A percentile compares a stretch with the other conserved stretches of the same genome.
Conservation (phyloP, 306 rosid genomes). For the Benincasa hispida region DNA sequence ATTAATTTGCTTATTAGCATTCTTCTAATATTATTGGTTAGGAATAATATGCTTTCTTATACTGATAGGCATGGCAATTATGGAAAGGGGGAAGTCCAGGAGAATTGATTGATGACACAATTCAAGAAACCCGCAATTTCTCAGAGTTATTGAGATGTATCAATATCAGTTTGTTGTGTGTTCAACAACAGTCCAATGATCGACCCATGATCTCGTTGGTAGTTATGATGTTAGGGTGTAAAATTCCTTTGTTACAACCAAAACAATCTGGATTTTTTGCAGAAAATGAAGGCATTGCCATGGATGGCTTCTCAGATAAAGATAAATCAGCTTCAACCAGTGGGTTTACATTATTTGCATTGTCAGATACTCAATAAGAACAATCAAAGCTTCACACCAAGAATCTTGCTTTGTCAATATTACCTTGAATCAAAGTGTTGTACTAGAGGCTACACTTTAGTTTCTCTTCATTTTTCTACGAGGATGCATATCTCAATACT, state of each 20-base stretch:
- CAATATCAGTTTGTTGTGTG: constrained; percentile 14
- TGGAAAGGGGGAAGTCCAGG: constrained; percentile 10
- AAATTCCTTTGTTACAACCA: constrained; percentile 9
- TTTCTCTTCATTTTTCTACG: too few species aligned
- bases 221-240: constrained; percentile 14
- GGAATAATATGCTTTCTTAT: not conserved
- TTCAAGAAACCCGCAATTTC: not conserved
- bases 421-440: too few species aligned
- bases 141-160: constrained; percentile 3
- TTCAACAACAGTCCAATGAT: constrained; percentile 8
- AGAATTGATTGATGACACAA: constrained; percentile 10
- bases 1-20: not conserved
- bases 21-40: not conserved
- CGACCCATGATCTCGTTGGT: constrained; percentile 24
- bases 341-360: too few species aligned
- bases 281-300: not conserved
- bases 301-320: not conserved
- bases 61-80: constrained; percentile 18
- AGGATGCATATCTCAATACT: too few species aligned
- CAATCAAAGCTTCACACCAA: too few species aligned
- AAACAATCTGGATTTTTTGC: constrained; percentile 11
- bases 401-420: too few species aligned
- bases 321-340: not conserved
- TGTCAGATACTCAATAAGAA: too few species aligned
- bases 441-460: too few species aligned